Base-by-base conservation (phyloP, 192 early-diverging fungal species). In the Mortierella antarctica region DNA sequence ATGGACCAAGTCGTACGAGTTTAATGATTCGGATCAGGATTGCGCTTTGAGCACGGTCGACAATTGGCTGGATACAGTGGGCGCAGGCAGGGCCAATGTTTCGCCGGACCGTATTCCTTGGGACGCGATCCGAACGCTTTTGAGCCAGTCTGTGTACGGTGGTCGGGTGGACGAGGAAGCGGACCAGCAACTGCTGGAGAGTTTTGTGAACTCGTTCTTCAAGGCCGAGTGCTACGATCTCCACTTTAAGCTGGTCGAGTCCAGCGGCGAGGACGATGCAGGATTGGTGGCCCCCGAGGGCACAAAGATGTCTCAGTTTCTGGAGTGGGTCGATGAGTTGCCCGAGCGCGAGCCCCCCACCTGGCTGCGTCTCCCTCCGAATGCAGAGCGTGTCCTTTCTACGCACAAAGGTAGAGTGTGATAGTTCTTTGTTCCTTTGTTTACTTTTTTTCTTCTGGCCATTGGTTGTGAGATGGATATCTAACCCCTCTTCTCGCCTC, bases 1-100 rank as follows among this genome's bases (percentile, higher is more conserved):
- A 21, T 99, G 98, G 98, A 93, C 96, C 12, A 97, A 96, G 83
- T 71, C 84, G 2, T 99, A 99, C 76, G 98, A 99, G 78, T 99
- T 99, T 79, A 98, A 97, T 80, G 98, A 99, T 70, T 93, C 97
- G 7, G 98, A 99, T 83, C 92, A 95, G 76, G 94, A 96, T 50
- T 97, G 96, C 77, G 96, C 94, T 0, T 72, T 98, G 42, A 87
- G 86, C 17, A 95, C 96, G 0, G 89, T 99, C 55, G 96, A 99
- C 84, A 81, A 86, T 54, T 99, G 98, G 98, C 65, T 99, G n/a
- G 96, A 94, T 45, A 84, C 80, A 18, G 94, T 87, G 0, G 92
- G 93, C 0, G 81, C 87, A 15, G 96, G 96, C 10, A 84, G 96
- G 17, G 84, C 93, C 14, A 99, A 99, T 73, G 92, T 99, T 51